Percentiles rank a stretch among this genome's conserved stretches.
Evolutionary conservation across 1,284 basidiomycete genomes (phyloP).

Genomic region (Heliocybe sulcata): DNA sequence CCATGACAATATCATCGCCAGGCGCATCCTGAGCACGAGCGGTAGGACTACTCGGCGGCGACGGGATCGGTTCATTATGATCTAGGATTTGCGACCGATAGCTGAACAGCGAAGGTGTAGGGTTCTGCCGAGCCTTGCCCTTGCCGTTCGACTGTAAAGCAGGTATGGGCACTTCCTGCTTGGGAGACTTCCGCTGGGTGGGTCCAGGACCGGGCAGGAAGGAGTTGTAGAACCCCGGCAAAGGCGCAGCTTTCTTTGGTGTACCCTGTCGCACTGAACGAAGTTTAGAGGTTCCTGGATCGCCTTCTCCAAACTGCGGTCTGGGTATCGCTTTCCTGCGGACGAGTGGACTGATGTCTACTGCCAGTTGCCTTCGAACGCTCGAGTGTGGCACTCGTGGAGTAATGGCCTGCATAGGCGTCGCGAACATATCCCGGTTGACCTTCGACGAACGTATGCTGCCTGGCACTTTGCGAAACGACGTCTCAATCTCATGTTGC

Average conservation of each 20-base stretch:
- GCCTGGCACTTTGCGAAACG: slow-evolving; percentile 39
- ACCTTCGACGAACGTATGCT: slow-evolving; percentile 34
- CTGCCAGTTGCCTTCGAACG: slow-evolving; percentile 16
- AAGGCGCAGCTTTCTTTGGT: slow-evolving; percentile 10
- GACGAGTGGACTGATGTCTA: background rate
- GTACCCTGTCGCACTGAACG: slow-evolving; percentile 5
- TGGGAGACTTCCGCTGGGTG: background rate
- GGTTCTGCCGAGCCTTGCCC: background rate
- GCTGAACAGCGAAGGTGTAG: background rate
- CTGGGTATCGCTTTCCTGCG: slow-evolving; percentile 9
- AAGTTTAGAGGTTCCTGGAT: slow-evolving; percentile 6
- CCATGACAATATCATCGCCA: slow-evolving; percentile 7
- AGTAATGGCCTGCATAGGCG: slow-evolving; percentile 27
- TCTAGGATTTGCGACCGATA: background rate
- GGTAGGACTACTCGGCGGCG: slow-evolving; percentile 20
- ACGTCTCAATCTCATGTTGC: slow-evolving; percentile 68
- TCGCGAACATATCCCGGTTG: slow-evolving; percentile 10
- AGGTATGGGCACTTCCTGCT: slow-evolving; percentile 6
- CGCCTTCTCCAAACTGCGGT: slow-evolving; percentile 10
- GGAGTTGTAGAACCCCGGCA: slow-evolving; percentile 28
- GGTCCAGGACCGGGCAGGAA: slow-evolving; percentile 18
- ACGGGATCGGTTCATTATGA: slow-evolving; percentile 6
- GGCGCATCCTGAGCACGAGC: slow-evolving; percentile 5
- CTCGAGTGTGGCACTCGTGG: slow-evolving; percentile 29
- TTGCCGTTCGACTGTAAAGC: slow-evolving; percentile 13